A percentile compares a stretch with the other conserved stretches of the same genome.
phyloP scores from a whole-genome alignment of 371 early-diverging fungal genomes.

The Mucor plumbeus region DNA sequence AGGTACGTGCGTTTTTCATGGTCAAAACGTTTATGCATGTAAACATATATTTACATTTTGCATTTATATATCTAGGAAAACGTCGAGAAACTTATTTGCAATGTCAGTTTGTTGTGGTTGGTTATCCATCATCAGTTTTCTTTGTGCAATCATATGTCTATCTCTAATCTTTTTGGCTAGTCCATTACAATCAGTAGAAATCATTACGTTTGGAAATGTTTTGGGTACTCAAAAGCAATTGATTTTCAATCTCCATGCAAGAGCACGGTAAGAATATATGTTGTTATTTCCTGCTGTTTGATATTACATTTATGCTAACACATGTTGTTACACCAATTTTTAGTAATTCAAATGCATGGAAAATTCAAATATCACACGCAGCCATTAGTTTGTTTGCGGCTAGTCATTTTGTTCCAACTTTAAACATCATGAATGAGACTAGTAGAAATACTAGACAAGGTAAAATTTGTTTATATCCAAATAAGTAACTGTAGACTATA shows the following conservation, averaged over 20 bases:
- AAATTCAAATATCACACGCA: constrained; percentile 45
- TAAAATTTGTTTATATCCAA: background rate
- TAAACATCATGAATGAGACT: background rate
- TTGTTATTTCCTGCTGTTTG: no score
- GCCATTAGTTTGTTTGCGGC: constrained; percentile 31
- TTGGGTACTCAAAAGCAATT: constrained; percentile 67
- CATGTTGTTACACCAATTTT: background rate
- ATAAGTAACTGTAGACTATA: background rate
- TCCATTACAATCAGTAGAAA: constrained; percentile 40
- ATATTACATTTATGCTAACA: background rate
- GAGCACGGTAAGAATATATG: constrained; percentile 23
- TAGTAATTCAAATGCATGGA: constrained; percentile 54
- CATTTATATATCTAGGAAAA: background rate
- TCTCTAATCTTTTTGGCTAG: constrained; percentile 26
- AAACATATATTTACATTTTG: background rate
- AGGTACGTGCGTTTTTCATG: background rate
- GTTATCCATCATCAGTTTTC: constrained; percentile 1
- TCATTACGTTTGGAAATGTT: constrained; percentile 56
- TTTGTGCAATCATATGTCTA: constrained; percentile 23
- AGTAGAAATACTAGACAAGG: constrained; percentile 15
- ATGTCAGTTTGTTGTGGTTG: constrained; percentile 9
- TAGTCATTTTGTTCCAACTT: constrained; percentile 31
- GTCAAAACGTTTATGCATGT: background rate
- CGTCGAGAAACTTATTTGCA: background rate
- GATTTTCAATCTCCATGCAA: constrained; percentile 58